Base-by-base conservation (phyloP, 108 stramenopile species). In the Cyclotella kingstonii region DNA sequence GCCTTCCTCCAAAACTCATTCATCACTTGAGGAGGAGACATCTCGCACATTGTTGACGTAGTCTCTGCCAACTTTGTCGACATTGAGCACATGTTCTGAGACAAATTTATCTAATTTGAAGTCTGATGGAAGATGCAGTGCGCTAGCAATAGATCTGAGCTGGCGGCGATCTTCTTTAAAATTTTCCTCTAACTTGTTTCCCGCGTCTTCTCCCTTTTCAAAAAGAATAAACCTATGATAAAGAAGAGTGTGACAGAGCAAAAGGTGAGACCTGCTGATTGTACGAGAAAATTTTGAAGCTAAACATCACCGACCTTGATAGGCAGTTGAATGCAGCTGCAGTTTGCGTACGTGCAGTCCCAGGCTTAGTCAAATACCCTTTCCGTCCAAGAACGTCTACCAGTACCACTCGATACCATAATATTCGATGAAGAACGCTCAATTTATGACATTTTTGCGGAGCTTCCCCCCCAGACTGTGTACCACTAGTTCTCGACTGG, bases 381-480 rank as follows among this genome's bases (percentile, higher is more conserved):
- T 79, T 81, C 33, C 77, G 65, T 0, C 86, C 84, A 15, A 84
- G 50, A 15, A 43, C 57, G 46, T 87, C 86, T 17, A 81, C 53
- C 42, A 83, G 73, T 6, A 87, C 67, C 7, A 77, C 57, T 53
- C 82, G 38, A 65, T 60, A 66, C 68, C 83, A 87, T 8, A 51
- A 55, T 40, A 87, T 54, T 34, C 63, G 73, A 67, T 83, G 86
- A 25, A 87, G 71, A 40, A 76, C 63, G 55, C 74, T 81, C 49
- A 87, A 58, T 33, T 78, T 60, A 11, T 74, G 81, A 35, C 71
- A 79, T 50, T 40, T 46, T 23, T 78, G 75, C 9, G 39, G 48
- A 30, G 60, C 52, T 22, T 60, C 29, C 6, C 22, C 44, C n/a
- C 55, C 76, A 26, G 63, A 36, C 39, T 80, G 63, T 19, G 73